Conservation (phyloP, 1,284 basidiomycete genomes). For the Fistulinella cinereoalba region DNA sequence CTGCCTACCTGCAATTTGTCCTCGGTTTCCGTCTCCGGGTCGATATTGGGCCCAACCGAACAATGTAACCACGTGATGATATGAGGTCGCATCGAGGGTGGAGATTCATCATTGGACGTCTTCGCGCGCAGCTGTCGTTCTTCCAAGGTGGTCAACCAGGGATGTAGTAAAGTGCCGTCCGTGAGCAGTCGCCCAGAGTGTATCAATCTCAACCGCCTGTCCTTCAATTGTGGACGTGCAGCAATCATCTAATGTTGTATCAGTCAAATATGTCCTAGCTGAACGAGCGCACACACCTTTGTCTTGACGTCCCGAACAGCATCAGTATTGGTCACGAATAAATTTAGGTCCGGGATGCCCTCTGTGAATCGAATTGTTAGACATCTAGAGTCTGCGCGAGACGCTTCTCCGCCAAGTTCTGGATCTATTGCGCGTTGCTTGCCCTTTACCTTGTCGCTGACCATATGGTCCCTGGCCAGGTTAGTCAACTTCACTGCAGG, state of each 20-base stretch:
- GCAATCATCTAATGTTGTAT: constrained; percentile 83
- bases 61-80: constrained; percentile 93
- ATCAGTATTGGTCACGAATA: constrained; percentile 44
- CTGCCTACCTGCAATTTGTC: constrained; percentile 50
- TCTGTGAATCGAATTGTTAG: constrained; percentile 63
- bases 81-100: constrained; percentile 95
- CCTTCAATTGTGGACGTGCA: constrained; percentile 58
- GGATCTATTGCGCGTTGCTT: constrained; percentile 70
- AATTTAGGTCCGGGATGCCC: constrained; percentile 49
- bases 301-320: constrained; percentile 74
- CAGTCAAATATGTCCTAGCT: constrained; percentile 1
- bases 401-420: no score
- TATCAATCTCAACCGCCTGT: constrained; percentile 76
- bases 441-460: constrained; percentile 82
- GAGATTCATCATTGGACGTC: no score
- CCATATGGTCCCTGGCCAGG: constrained; percentile 4
- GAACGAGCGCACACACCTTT: constrained; percentile 48
- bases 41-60: constrained; percentile 74
- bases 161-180: constrained; percentile 69
- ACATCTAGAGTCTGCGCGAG: constrained; percentile 33
- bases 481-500: no score
- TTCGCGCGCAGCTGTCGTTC: constrained; percentile 57
- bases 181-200: constrained; percentile 83
- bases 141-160: constrained; percentile 71
- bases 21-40: constrained; percentile 52